Conservation (phyloP, 805 yeast species). For the Pichia thaimueangensis region DNA sequence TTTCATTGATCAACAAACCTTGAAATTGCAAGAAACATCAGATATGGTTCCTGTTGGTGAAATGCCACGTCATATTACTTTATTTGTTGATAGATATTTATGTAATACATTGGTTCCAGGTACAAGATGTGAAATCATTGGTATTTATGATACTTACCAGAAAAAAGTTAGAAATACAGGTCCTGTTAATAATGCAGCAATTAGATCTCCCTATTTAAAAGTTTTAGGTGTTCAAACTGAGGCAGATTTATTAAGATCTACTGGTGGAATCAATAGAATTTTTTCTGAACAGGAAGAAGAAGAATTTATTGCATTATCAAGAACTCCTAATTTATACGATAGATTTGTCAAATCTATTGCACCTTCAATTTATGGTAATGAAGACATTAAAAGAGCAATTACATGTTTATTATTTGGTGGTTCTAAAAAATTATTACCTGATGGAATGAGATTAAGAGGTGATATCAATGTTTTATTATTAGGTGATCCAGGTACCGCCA, state of each 20-base stretch:
- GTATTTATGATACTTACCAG: constrained; percentile 88
- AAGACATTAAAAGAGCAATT: constrained; percentile 88
- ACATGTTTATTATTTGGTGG: constrained; percentile 93
- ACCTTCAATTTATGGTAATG: constrained; percentile 92
- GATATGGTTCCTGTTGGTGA: constrained; percentile 99
- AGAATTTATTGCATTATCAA: constrained; percentile 71
- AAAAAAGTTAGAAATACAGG: constrained; percentile 50
- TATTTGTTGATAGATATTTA: constrained; percentile 83
- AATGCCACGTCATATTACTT: constrained; percentile 88
- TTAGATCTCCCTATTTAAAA: constrained; percentile 84
- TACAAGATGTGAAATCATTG: constrained; percentile 83
- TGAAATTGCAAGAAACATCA: constrained; percentile 94
- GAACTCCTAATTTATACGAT: constrained; percentile 80
- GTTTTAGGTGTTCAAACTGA: constrained; percentile 85
- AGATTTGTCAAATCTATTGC: constrained; percentile 86
- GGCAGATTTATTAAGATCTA: constrained; percentile 45
- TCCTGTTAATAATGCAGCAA: constrained; percentile 64
- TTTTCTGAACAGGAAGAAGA: constrained; percentile 94
- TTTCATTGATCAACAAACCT: constrained; percentile 92
- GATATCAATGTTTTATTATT: constrained; percentile 88
- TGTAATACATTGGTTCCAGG: constrained; percentile 94
- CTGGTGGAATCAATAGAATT: constrained; percentile 36
- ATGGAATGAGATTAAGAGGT: constrained; percentile 94
- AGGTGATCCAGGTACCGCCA: constrained; percentile 99
- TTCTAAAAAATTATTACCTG: constrained; percentile 84